Percentiles rank a stretch among this genome's conserved stretches.
Conservation (phyloP, 768 basidiomycete genomes). For the Boletus vermiculosoides region DNA sequence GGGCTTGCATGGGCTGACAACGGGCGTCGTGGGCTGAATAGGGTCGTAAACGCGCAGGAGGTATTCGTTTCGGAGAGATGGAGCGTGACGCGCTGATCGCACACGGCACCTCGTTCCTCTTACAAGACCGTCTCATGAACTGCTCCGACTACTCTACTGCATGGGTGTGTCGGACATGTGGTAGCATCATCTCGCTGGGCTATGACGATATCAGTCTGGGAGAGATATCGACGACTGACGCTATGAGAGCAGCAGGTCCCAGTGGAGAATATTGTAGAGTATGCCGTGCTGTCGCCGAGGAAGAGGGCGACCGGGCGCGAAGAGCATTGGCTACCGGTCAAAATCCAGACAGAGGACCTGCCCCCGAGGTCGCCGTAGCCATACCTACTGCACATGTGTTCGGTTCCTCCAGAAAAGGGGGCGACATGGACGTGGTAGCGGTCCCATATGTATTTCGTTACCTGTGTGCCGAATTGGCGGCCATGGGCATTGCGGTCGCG, state of each 20-base stretch:
- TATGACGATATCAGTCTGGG: slow-evolving; percentile 87
- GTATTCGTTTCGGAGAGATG: slow-evolving; percentile 99
- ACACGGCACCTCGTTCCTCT: slow-evolving; percentile 96
- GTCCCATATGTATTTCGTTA: slow-evolving; percentile 95
- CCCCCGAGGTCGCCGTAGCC: slow-evolving; percentile 58
- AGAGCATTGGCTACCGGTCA: slow-evolving; percentile 58
- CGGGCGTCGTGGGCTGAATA: slow-evolving; percentile 28
- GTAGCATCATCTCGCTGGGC: slow-evolving; percentile 92
- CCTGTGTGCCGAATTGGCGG: slow-evolving; percentile 94
- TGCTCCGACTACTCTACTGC: slow-evolving; percentile 99
- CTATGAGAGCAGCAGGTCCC: slow-evolving; percentile 62
- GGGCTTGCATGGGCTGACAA: slow-evolving; percentile 4
- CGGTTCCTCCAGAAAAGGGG: slow-evolving; percentile 56
- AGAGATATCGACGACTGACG: slow-evolving; percentile 50
- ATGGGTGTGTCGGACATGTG: slow-evolving; percentile 97
- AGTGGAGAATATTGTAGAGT: slow-evolving; percentile 93
- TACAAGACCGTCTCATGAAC: slow-evolving; percentile 99
- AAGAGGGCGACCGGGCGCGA: slow-evolving; percentile 60
- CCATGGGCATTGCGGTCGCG: slow-evolving; percentile 94
- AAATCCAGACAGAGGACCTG: slow-evolving; percentile 38
- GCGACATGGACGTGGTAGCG: slow-evolving; percentile 91
- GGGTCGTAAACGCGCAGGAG: slow-evolving; percentile 98
- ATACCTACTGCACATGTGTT: slow-evolving; percentile 70
- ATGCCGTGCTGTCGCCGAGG: slow-evolving; percentile 74
- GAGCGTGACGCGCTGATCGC: slow-evolving; percentile 98